A percentile compares a stretch with the other conserved stretches of the same genome.
phyloP scores from a whole-genome alignment of 129 eudicot genomes.

The Sambucus nigra region DNA sequence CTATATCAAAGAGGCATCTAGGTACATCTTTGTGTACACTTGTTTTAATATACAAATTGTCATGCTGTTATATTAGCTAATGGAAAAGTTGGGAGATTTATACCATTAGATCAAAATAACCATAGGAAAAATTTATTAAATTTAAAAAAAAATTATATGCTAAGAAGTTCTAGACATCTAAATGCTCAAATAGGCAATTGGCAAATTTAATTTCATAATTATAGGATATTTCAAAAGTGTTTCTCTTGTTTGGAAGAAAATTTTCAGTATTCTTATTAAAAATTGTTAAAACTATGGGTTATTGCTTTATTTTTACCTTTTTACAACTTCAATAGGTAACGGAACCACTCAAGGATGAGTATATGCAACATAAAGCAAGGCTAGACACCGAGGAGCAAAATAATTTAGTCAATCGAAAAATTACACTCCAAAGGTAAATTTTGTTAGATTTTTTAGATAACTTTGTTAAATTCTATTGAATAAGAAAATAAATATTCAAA shows the following conservation, averaged over 20 bases:
- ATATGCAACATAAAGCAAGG: constrained; percentile 32
- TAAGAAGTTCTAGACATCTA: not conserved
- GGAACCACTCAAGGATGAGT: constrained; percentile 31
- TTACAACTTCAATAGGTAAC: constrained; percentile 37
- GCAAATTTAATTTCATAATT: too few species aligned
- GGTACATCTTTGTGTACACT: constrained; percentile 21
- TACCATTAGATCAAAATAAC: not conserved
- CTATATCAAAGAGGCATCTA: constrained; percentile 61
- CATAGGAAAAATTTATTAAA: not conserved
- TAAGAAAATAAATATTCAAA: not conserved
- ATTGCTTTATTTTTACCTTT: too few species aligned
- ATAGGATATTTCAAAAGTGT: too few species aligned
- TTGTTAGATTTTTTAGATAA: not conserved
- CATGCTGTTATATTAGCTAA: not conserved
- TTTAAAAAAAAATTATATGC: not conserved
- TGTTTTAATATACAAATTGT: not conserved
- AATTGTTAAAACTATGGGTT: too few species aligned
- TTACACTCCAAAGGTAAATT: constrained; percentile 29
- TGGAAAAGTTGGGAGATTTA: not conserved
- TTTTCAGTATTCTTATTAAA: too few species aligned
- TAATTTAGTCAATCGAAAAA: constrained; percentile 29
- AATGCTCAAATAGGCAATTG: too few species aligned
- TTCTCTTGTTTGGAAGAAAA: too few species aligned
- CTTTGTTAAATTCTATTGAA: not conserved
- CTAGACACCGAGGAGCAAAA: constrained; percentile 16